Base-by-base conservation (phyloP, 306 rosid genomes). In the Ammopiptanthus mongolicus region DNA sequence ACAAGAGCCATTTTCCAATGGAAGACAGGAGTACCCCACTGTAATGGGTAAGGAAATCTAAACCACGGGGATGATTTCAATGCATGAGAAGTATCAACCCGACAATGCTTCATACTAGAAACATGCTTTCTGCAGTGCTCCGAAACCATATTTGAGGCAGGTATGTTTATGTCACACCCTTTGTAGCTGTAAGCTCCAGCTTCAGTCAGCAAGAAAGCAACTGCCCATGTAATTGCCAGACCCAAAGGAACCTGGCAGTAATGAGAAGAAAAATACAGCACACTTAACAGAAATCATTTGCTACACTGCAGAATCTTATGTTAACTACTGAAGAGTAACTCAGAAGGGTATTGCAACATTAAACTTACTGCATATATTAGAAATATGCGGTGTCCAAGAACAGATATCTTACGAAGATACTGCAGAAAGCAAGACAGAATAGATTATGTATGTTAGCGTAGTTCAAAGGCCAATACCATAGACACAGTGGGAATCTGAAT, bases 1-100 rank as follows among this genome's bases (percentile, higher is more conserved):
- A 96, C 87, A 78, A 96, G 78, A 74, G 97, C 92, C 97, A 88
- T 85, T 86, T 92, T 92, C 99, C 99, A 96, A 81, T 86, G 86
- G 86, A 96, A 96, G 81, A 96, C 96, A 33, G 99, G 99, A 60
- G 97, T 86, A 65, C 99, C 99, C 98, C 99, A 96, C 81, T 96
- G 99, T 65, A 96, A 79, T 2, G 99, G 99, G 80, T 92, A 96
- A 33, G 99, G 99, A 85, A 96, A 96, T 79, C 99, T 89, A 87
- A 96, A 92, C 99, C 99, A 96, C 18, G 97, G 93, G 65, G 99
- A 87, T 75, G 89, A 87, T 71, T 69, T 84, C 64, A 96, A 57
- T 41, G 96, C 98, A 18, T 86, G 87, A 69, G 96, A 85, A 65
- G 98, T 92, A 89, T 96, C 98, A 56, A 92, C 93, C 74, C 98